Evolutionary conservation across 2,329 filamentous ascomycete species (phyloP).

Genomic region (Biscogniauxia sp.): DNA sequence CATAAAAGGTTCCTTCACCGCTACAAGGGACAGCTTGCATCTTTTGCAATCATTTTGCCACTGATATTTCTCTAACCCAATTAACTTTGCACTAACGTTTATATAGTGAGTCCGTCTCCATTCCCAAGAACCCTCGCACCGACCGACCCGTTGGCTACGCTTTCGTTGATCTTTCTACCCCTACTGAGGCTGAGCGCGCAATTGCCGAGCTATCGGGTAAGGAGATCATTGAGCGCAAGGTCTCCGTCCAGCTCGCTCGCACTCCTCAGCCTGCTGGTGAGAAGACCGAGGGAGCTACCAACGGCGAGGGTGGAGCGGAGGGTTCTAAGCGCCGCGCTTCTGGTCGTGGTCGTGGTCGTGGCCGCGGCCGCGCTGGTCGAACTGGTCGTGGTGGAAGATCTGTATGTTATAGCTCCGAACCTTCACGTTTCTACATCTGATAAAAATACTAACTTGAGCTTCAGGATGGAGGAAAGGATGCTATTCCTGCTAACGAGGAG

Average conservation of each 20-base stretch:
- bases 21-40: background rate
- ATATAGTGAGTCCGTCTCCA: constrained; percentile 91
- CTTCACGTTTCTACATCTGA: background rate
- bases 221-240: constrained; percentile 97
- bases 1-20: background rate
- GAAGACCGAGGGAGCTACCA: constrained; percentile 66
- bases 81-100: constrained; percentile 13
- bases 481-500: constrained; percentile 43
- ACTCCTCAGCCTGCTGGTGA: constrained; percentile 87
- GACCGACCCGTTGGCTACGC: constrained; percentile 98
- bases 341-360: constrained; percentile 66
- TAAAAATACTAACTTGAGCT: constrained; percentile 14
- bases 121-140: constrained; percentile 98
- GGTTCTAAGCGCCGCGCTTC: constrained; percentile 62
- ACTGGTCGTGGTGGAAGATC: constrained; percentile 59
- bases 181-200: constrained; percentile 90
- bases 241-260: constrained; percentile 96
- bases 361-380: constrained; percentile 64
- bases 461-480: constrained; percentile 48
- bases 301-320: constrained; percentile 72
- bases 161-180: constrained; percentile 96
- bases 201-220: constrained; percentile 95
- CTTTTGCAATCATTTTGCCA: background rate
- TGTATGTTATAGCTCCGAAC: constrained; percentile 40
- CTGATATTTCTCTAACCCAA: background rate